phyloP scores from a whole-genome alignment of 192 early-diverging fungal genomes.

The Backusella liffmaniae region DNA sequence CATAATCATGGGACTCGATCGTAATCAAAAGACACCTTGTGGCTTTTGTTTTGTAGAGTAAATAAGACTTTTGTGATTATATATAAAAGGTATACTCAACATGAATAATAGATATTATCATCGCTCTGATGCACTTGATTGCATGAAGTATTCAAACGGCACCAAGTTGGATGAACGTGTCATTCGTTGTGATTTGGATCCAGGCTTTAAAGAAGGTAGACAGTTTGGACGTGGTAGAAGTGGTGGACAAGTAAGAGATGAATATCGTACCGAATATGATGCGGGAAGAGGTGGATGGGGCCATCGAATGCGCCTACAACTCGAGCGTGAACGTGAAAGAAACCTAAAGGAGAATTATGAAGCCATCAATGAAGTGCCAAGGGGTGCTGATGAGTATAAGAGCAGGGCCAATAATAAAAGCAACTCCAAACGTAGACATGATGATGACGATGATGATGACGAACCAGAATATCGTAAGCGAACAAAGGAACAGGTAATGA shows the following conservation, averaged over 20 bases:
- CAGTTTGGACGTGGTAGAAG: constrained; percentile 94
- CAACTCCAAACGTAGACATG: not conserved
- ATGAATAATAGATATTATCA: constrained; percentile 73
- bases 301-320: constrained; percentile 63
- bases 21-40: constrained; percentile 92
- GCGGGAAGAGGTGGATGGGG: constrained; percentile 96
- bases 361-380: constrained; percentile 56
- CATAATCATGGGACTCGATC: constrained; percentile 98
- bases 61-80: constrained; percentile 20
- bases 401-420: constrained; percentile 13
- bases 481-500: constrained; percentile 26
- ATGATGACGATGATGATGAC: constrained; percentile 43
- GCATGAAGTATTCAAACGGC: constrained; percentile 91
- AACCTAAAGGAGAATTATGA: constrained; percentile 65
- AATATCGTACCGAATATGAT: constrained; percentile 94
- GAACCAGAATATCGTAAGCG: constrained; percentile 41
- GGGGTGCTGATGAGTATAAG: constrained; percentile 48
- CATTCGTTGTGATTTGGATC: constrained; percentile 94
- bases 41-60: constrained; percentile 99
- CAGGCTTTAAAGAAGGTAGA: constrained; percentile 88
- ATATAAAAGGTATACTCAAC: not conserved
- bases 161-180: constrained; percentile 95
- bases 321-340: constrained; percentile 71
- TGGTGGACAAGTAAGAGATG: constrained; percentile 95
- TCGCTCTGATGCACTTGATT: constrained; percentile 86